Percentiles rank a stretch among this genome's conserved stretches.
These are phyloP conservation scores for Kingdonia uniflora DNA, from an alignment of 164 flowering plant species.

Conservation along the genomic window DNA sequence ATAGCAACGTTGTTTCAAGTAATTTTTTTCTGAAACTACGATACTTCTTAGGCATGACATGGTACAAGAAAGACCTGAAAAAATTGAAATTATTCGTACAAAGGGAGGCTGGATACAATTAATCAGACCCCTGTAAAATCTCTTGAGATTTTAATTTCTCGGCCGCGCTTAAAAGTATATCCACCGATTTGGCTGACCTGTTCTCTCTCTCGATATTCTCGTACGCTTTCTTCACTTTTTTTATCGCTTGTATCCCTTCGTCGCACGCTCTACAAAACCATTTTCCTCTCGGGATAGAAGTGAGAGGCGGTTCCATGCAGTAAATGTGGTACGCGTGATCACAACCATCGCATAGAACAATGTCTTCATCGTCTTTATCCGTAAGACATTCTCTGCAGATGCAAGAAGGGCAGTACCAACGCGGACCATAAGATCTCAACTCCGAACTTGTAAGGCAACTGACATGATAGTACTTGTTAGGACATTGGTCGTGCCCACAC, in stretches of 20 bases:
- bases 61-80: no score
- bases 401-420: conserved; percentile 95
- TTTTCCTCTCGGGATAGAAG: conserved; percentile 48
- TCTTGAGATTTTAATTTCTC: conserved; percentile 48
- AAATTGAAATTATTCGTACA: no score
- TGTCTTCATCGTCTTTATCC: conserved; percentile 64
- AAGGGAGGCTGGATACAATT: no score
- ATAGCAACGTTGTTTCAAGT: no score
- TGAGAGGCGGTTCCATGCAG: conserved; percentile 58
- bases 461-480: conserved; percentile 45
- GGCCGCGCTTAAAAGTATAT: conserved; percentile 67
- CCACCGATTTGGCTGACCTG: conserved; percentile 23
- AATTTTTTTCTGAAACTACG: no score
- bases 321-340: conserved; percentile 83
- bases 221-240: conserved; percentile 25
- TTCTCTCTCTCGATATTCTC: conserved; percentile 12
- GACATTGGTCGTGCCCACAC: conserved; percentile 53
- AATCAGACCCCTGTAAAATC: neutral
- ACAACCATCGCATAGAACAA: conserved; percentile 80
- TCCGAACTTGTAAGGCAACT: conserved; percentile 51
- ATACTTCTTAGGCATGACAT: no score
- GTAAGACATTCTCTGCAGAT: conserved; percentile 68
- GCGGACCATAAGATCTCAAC: conserved; percentile 28
- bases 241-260: conserved; percentile 29
- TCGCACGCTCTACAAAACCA: conserved; percentile 74